Evolutionary conservation across 257 asterid species (phyloP), one percentile per base, ranked within the genome.

Genomic region (Solanum sparsipilum): DNA sequence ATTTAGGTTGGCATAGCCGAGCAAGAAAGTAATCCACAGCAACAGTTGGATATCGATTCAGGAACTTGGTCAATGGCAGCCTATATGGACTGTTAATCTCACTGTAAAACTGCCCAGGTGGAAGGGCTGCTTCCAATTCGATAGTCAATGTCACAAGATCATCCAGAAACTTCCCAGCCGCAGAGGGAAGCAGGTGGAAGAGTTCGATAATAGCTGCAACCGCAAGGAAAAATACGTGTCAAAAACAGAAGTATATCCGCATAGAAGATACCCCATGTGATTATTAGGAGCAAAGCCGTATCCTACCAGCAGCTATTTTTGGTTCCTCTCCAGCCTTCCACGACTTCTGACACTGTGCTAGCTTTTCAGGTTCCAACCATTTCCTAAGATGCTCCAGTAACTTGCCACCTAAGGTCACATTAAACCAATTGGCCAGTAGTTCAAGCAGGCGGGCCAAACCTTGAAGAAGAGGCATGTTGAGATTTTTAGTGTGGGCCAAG

Each of bases 241-340:
- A 85, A 9, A 18, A 6, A 70, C 32, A 85, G 63, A 79, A 65
- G 27, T 81, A 39, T 67, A 88, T n/a, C 38, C 32, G 15, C 84
- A 34, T 16, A 71, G 44, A 60, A 72, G 65, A 60, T 27, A 41
- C 72, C 39, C 60, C 48, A 29, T 52, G 52, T 71, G 86, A 81
- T 78, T n/a, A 71, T 74, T 88, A 32, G 68, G 41, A 44, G 20
- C 36, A 60, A 84, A 67, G 73, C 73, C 41, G 70, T 29, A 90
- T 44, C 76, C 94, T 90, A 96, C 99, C 99, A 91, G 99, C 97
- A 88, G 99, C 99, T 89, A 97, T 95, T 93, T 97, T 97, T 74
- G 99, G 99, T 89, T 97, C 99, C 93, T 97, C 99, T 38, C 99
- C 99, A 92, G 99, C 96, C 93, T 97, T 97, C 99, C 99, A 97